phyloP scores from a whole-genome alignment of 106 monocot genomes.

The Cymbidium sinense region DNA sequence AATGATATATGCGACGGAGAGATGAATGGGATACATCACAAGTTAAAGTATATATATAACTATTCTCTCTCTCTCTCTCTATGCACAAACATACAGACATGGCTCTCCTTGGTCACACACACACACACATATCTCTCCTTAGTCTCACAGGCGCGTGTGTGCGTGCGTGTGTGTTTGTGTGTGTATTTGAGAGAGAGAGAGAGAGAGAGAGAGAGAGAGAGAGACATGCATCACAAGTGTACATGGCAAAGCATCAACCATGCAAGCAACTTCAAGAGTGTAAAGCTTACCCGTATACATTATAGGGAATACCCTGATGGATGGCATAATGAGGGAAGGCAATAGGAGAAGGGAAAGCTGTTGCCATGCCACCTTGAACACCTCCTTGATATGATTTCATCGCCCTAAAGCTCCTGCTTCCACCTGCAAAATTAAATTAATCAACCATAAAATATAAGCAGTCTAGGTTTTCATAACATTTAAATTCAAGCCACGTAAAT shows the following conservation, averaged over 20 bases:
- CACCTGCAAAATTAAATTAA: conserved; percentile 29
- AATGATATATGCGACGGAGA: neutral
- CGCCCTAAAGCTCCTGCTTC: conserved; percentile 67
- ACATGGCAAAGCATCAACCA: neutral
- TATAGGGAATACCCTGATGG: conserved; percentile 84
- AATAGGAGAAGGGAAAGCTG: conserved; percentile 58
- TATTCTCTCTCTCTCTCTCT: no score
- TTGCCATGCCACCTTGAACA: conserved; percentile 49
- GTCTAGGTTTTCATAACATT: neutral
- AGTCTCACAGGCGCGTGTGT: no score
- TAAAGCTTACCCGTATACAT: conserved; percentile 78
- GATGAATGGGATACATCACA: neutral
- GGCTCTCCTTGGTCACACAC: no score
- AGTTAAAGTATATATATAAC: no score
- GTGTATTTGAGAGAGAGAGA: no score
- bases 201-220: neutral
- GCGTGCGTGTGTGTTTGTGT: no score
- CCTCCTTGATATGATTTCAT: conserved; percentile 63
- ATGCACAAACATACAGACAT: no score
- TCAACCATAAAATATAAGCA: neutral
- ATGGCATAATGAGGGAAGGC: conserved; percentile 89
- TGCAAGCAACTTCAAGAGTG: neutral
- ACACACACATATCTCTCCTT: no score
- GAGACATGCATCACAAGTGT: neutral
- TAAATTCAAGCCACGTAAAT: neutral